Conservation (phyloP, 352 stramenopile species). For the Globisporangium recalcitrans region DNA sequence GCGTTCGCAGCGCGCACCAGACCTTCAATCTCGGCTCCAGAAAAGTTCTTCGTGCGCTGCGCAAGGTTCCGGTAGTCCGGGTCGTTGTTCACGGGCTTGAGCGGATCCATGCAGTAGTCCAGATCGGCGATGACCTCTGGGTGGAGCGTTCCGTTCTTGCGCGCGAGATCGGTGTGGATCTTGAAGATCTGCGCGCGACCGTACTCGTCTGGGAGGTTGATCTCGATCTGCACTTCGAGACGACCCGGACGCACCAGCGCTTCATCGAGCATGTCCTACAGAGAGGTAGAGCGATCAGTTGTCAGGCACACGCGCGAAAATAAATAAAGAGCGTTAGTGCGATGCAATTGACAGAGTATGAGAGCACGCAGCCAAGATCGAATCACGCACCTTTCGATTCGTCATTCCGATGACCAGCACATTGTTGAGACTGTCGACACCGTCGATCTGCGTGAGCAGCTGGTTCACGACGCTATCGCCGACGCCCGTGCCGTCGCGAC, state of each 20-base stretch:
- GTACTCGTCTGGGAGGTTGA: conserved; percentile 95
- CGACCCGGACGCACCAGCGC: conserved; percentile 97
- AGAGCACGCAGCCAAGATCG: background rate
- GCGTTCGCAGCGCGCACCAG: conserved; percentile 93
- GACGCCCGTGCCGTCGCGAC: conserved; percentile 93
- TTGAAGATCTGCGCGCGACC: conserved; percentile 97
- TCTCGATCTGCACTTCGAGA: conserved; percentile 99
- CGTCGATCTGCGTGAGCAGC: conserved; percentile 99
- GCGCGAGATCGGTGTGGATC: conserved; percentile 94
- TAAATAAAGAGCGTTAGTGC: background rate
- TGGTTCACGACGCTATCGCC: conserved; percentile 99
- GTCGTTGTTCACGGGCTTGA: conserved; percentile 56
- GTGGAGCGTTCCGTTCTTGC: conserved; percentile 70
- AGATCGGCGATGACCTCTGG: conserved; percentile 70
- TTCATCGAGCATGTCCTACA: conserved; percentile 91
- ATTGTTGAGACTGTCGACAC: conserved; percentile 99
- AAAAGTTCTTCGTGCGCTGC: conserved; percentile 98
- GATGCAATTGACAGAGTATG: background rate
- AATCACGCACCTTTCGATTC: conserved; percentile 92
- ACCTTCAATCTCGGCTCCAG: conserved; percentile 97
- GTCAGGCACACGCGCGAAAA: background rate
- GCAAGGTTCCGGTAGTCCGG: conserved; percentile 89
- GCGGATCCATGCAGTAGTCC: conserved; percentile 63
- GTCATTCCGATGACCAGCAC: conserved; percentile 99
- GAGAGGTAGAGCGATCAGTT: background rate